phyloP scores from a whole-genome alignment of 495 filamentous ascomycete genomes.

The Recurvomyces mirabilis region DNA sequence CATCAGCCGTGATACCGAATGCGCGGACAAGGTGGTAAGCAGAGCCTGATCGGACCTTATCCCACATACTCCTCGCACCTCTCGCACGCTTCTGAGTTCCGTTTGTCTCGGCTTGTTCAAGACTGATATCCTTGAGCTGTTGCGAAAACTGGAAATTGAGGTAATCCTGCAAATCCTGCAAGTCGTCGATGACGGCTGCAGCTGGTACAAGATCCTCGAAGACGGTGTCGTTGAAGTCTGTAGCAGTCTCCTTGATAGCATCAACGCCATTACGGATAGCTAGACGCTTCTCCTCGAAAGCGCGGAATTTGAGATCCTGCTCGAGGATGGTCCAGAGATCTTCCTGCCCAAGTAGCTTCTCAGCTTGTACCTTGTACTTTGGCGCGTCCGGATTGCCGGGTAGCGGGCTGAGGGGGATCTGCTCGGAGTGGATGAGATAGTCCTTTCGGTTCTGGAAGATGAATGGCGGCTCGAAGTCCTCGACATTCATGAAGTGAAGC shows the following conservation, averaged over 20 bases:
- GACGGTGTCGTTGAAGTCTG: slow-evolving; percentile 45
- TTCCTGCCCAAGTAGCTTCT: slow-evolving; percentile 82
- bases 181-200: slow-evolving; percentile 76
- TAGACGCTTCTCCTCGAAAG: slow-evolving; percentile 78
- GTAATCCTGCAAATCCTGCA: slow-evolving; percentile 95
- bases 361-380: slow-evolving; percentile 62
- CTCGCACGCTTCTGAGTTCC: slow-evolving; percentile 68
- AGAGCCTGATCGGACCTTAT: slow-evolving; percentile 66
- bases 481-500: slow-evolving; percentile 85
- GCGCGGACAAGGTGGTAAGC: slow-evolving; percentile 75
- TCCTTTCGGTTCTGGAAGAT: slow-evolving; percentile 97
- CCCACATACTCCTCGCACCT: slow-evolving; percentile 60
- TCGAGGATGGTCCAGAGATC: slow-evolving; percentile 93
- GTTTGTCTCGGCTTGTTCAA: slow-evolving; percentile 36
- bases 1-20: slow-evolving; percentile 81
- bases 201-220: slow-evolving; percentile 69
- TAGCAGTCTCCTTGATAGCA: slow-evolving; percentile 47
- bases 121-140: slow-evolving; percentile 62
- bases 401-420: slow-evolving; percentile 45
- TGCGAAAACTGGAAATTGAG: slow-evolving; percentile 87
- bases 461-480: slow-evolving; percentile 89
- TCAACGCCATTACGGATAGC: slow-evolving; percentile 67
- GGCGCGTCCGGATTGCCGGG: slow-evolving; percentile 51
- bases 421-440: slow-evolving; percentile 86
- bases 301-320: slow-evolving; percentile 85